phyloP scores from a whole-genome alignment of 768 basidiomycete genomes.

The Suillus alpinus region DNA sequence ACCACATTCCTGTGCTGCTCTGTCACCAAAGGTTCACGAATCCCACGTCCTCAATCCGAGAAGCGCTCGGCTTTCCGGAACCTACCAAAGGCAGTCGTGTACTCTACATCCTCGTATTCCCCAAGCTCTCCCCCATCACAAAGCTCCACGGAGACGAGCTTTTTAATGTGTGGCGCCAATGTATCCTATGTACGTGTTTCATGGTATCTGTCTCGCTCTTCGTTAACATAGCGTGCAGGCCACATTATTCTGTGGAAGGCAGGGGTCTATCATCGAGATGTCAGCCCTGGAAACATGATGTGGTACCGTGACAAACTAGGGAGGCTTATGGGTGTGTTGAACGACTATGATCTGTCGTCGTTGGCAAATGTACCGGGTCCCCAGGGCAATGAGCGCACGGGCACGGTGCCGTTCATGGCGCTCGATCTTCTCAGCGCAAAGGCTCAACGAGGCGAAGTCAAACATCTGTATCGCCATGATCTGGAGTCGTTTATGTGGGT shows the following conservation, averaged over 20 bases:
- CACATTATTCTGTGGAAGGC: background rate
- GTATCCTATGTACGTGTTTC: background rate
- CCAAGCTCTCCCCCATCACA: background rate
- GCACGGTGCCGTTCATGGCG: background rate
- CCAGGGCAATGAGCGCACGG: background rate
- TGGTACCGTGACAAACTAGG: background rate
- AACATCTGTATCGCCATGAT: too few species aligned
- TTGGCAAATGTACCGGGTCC: background rate
- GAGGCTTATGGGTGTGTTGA: conserved; percentile 11
- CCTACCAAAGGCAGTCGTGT: background rate
- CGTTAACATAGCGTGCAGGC: background rate
- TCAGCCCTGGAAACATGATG: conserved; percentile 16
- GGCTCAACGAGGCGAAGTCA: too few species aligned
- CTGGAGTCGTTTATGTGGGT: background rate
- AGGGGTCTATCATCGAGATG: background rate
- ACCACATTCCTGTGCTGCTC: background rate
- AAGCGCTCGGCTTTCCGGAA: background rate
- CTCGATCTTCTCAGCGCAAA: too few species aligned
- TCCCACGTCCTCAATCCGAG: background rate
- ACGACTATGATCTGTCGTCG: conserved; percentile 15
- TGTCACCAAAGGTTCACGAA: background rate
- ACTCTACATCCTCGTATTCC: background rate
- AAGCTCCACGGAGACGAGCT: background rate
- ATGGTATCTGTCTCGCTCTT: background rate
- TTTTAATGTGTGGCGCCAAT: background rate